Conservation (phyloP, 192 early-diverging fungal genomes). For the Phlyctochytrium planicorne region DNA sequence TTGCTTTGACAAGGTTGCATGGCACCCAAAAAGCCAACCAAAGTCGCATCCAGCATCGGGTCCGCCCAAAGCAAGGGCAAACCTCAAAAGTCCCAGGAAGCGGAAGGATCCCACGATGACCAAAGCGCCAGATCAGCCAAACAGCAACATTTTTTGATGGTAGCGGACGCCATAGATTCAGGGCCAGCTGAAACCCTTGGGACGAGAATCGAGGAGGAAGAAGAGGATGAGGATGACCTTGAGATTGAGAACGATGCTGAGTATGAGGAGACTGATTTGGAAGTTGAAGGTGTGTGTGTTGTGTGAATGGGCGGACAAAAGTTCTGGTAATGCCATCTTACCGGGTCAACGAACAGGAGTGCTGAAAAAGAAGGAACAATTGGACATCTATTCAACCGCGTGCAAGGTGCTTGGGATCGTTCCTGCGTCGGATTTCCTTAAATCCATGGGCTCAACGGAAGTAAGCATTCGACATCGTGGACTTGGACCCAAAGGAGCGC, state of each 20-base stretch:
- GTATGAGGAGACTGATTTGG: conserved; percentile 24
- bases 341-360: conserved; percentile 5
- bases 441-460: conserved; percentile 20
- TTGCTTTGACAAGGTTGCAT: no score
- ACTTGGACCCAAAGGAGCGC: conserved; percentile 46
- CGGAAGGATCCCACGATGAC: no score
- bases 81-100: no score
- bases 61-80: no score
- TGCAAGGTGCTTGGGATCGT: conserved; percentile 49
- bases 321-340: neutral
- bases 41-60: no score
- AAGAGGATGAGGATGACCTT: conserved; percentile 12
- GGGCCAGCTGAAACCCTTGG: neutral
- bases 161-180: no score
- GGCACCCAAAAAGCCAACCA: no score
- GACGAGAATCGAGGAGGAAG: conserved; percentile 2
- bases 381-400: conserved; percentile 40
- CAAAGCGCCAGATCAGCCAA: no score
- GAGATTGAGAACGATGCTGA: conserved; percentile 1
- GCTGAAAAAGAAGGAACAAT: conserved; percentile 29
- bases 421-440: conserved; percentile 41
- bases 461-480: conserved; percentile 49
- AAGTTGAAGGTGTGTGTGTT: conserved; percentile 23
- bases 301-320: neutral
- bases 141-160: no score